Conservation (phyloP, 306 rosid genomes). For the Corylus americana region DNA sequence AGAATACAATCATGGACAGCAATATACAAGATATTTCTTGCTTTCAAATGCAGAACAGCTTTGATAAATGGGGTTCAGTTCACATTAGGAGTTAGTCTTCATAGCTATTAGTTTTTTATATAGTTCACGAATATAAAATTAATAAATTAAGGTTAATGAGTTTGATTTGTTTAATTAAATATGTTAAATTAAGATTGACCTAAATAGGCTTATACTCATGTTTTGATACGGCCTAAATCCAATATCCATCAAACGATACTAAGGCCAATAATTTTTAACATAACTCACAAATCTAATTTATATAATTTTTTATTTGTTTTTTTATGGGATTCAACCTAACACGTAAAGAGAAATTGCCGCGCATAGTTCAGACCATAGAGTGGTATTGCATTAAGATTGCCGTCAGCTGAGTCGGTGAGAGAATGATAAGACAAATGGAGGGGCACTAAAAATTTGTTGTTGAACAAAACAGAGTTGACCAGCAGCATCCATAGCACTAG, state of each 20-base stretch:
- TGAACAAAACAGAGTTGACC: slow-evolving; percentile 14
- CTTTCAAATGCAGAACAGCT: slow-evolving; percentile 1
- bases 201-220: no score
- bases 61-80: neutral
- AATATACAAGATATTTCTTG: neutral
- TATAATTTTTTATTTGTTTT: no score
- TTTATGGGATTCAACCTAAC: no score
- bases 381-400: neutral
- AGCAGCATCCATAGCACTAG: neutral
- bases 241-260: no score
- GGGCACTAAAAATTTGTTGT: slow-evolving; percentile 14
- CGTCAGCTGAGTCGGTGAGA: neutral
- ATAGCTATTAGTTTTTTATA: no score
- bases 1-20: slow-evolving; percentile 18
- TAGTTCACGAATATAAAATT: no score
- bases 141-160: no score
- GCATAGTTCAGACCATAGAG: neutral
- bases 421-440: slow-evolving; percentile 13
- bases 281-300: no score
- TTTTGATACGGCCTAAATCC: no score
- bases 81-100: neutral
- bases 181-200: accelerated
- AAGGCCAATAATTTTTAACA: no score
- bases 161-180: no score
- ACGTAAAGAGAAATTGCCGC: no score